Conservation (phyloP, 768 basidiomycete species). For the Myochromella boudieri region DNA sequence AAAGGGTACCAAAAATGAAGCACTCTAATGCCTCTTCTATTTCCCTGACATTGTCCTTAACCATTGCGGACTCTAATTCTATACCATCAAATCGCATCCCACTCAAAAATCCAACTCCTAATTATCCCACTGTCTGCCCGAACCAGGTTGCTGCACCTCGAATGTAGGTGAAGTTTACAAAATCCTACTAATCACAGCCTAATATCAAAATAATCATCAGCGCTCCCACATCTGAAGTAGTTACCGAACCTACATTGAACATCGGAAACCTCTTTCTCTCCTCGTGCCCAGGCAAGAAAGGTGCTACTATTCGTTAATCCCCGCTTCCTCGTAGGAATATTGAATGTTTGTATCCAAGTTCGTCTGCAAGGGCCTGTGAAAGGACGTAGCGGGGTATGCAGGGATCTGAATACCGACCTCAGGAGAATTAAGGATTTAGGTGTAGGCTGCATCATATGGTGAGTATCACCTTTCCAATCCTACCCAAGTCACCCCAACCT, state of each 20-base stretch:
- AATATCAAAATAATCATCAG: too few species aligned
- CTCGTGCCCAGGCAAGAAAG: conserved; percentile 95
- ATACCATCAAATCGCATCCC: conserved; percentile 1
- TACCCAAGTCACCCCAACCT: not conserved
- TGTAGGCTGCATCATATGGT: conserved; percentile 85
- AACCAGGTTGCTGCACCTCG: too few species aligned
- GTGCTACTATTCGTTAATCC: conserved; percentile 30
- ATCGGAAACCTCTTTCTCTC: conserved; percentile 89
- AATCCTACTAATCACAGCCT: too few species aligned
- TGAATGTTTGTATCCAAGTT: conserved; percentile 37
- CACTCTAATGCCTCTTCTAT: conserved; percentile 15
- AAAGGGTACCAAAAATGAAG: conserved; percentile 1
- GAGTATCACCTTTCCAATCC: conserved; percentile 18
- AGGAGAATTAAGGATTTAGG: conserved; percentile 70
- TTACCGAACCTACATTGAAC: conserved; percentile 23
- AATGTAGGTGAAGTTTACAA: too few species aligned
- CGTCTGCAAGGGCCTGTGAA: conserved; percentile 73
- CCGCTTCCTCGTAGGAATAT: not conserved
- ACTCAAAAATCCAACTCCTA: not conserved
- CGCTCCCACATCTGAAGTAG: too few species aligned
- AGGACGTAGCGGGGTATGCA: conserved; percentile 79
- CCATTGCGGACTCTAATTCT: conserved; percentile 9
- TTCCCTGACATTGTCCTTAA: conserved; percentile 14
- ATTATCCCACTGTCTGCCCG: too few species aligned
- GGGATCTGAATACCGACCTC: conserved; percentile 79